Conservation (phyloP, 805 yeast species). For the Ogataea haglerorum region DNA sequence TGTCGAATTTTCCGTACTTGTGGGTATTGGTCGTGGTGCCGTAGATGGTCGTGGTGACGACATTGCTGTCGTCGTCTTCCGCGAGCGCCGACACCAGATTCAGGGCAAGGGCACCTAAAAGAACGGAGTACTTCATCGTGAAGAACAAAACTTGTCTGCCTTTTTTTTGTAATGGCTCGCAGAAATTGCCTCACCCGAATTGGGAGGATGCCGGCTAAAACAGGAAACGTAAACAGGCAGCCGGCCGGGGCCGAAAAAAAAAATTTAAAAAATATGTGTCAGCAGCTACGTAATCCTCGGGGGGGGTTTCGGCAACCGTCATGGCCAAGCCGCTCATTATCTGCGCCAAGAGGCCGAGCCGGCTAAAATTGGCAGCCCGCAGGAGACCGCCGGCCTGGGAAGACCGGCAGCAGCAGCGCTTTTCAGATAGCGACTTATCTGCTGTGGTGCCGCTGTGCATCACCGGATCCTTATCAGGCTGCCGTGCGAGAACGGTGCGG, state of each 20-base stretch:
- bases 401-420: too few relatives aligned
- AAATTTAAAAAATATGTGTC: too few relatives aligned
- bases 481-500: conserved; percentile 5
- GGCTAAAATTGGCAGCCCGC: too few relatives aligned
- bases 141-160: conserved; percentile 6
- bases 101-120: conserved; percentile 33
- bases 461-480: not conserved
- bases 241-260: conserved; percentile 4
- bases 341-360: too few relatives aligned
- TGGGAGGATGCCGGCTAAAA: conserved; percentile 3
- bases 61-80: conserved; percentile 26
- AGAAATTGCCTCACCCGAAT: conserved; percentile 12
- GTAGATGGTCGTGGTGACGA: conserved; percentile 34
- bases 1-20: conserved; percentile 53
- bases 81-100: conserved; percentile 37
- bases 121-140: conserved; percentile 40
- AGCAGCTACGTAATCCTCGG: too few relatives aligned
- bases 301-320: too few relatives aligned
- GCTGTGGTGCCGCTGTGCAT: too few relatives aligned
- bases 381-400: too few relatives aligned
- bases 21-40: conserved; percentile 30
- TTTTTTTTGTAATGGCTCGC: conserved; percentile 7
- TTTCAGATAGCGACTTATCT: too few relatives aligned
- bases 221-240: conserved; percentile 11
- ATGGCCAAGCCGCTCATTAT: too few relatives aligned